Evolutionary conservation across 2,329 filamentous ascomycete species (phyloP).

Genomic region (Didymella glomerata): DNA sequence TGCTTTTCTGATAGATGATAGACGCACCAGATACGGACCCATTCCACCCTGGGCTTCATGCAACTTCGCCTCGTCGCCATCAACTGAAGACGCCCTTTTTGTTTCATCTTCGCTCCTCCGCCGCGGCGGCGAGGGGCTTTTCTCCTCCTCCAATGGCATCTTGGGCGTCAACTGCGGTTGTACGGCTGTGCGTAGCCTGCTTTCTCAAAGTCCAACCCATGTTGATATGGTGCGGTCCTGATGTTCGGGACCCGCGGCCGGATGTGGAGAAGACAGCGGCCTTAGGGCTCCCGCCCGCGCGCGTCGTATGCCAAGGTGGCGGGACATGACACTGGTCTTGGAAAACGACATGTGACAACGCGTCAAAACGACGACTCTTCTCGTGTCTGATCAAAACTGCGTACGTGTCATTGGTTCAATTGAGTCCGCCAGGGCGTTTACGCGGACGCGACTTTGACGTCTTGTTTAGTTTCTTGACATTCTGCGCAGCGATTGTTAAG

Average conservation of each 20-base stretch:
- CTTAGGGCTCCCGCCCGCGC: constrained; percentile 5
- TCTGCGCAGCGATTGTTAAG: constrained; percentile 1
- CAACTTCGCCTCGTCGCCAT: neutral
- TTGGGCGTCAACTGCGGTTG: neutral
- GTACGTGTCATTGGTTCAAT: neutral
- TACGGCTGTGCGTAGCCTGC: neutral
- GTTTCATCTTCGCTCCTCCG: neutral
- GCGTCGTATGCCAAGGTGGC: constrained; percentile 3
- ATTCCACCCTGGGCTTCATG: neutral
- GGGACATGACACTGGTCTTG: neutral
- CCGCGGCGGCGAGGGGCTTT: neutral
- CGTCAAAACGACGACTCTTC: neutral
- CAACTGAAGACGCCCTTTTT: neutral
- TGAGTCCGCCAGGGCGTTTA: no score
- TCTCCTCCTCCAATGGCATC: neutral
- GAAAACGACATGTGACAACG: constrained; percentile 4
- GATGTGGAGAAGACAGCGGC: neutral
- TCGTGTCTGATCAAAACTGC: neutral
- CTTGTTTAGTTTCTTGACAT: neutral
- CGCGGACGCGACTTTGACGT: neutral
- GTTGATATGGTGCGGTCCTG: neutral
- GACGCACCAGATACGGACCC: neutral
- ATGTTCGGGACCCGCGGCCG: neutral
- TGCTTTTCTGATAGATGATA: neutral
- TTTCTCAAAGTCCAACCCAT: neutral